Evolutionary conservation across 345 rosid species (phyloP), one percentile per base, ranked within the genome.

Genomic region (Zanthoxylum bungeanum): DNA sequence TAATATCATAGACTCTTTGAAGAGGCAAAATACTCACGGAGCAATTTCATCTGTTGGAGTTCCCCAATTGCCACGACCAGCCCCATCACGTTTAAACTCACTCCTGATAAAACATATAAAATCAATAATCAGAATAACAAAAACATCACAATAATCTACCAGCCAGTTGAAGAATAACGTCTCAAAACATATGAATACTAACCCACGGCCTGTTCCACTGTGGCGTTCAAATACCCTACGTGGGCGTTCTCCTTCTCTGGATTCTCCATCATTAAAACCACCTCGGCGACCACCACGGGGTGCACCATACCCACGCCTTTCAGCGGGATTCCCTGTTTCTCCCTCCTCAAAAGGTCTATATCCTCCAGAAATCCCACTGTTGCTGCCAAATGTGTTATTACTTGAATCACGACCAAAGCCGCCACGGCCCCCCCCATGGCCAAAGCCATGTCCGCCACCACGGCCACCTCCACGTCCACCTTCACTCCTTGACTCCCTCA

Each of bases 51-150:
- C 98, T 70, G 84, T 65, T 5, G 89, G 83, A 69, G 88, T 84
- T 81, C 98, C 99, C 99, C 99, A 96, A 56, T 96, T 96, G 37
- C 96, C 94, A 36, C 92, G 89, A 68, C 99, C 99, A 83, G 94
- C 49, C 37, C 99, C 99, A 1, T 91, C 91, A 3, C 99, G 94
- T 62, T 96, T 96, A 50, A 88, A 2, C 76, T 86, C 98, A 76
- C 76, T 83, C 76, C 99, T 96, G 74, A 47, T 25, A 52, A 44
- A 55, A 69, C 34, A 58, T 5, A 21, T 36, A 21, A 34, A 60
- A 52, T 19, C 58, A 25, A 24, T 3, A 50, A 59, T 19, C 49
- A 9, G 17, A 25, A 17, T 17, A 5, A 14, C 19, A 9, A 16
- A 36, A 2, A 0, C 4, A 58, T 57, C 19, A 24, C 21, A 31